These are phyloP conservation scores for Daldinia concentrica DNA, from an alignment of 495 filamentous ascomycete species.

Conservation along the genomic window DNA sequence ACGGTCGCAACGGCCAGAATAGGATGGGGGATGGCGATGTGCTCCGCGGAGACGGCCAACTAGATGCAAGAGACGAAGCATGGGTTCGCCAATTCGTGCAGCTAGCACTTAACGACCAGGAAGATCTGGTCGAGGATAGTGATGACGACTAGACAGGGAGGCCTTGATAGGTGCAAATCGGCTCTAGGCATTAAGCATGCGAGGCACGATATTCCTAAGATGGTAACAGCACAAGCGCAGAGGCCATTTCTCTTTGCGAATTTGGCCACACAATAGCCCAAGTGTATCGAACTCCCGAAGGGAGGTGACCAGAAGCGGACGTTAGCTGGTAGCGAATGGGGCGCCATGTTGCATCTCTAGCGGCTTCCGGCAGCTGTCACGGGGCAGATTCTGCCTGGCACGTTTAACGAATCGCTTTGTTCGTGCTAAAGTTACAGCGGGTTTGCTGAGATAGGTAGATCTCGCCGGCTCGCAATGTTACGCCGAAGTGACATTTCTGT, in stretches of 20 bases:
- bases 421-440: constrained; percentile 39
- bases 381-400: constrained; percentile 32
- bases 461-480: constrained; percentile 41
- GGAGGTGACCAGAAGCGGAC: constrained; percentile 38
- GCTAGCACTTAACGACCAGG: constrained; percentile 62
- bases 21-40: constrained; percentile 28
- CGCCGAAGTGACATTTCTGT: constrained; percentile 34
- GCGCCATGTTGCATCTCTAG: constrained; percentile 40
- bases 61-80: constrained; percentile 49
- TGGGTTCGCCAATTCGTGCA: constrained; percentile 65
- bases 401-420: constrained; percentile 34
- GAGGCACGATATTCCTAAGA: constrained; percentile 42
- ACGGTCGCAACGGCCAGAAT: constrained; percentile 38
- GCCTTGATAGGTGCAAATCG: constrained; percentile 36
- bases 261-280: constrained; percentile 33
- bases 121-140: constrained; percentile 56
- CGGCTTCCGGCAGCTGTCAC: constrained; percentile 48
- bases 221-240: constrained; percentile 31
- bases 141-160: constrained; percentile 46
- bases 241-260: constrained; percentile 18
- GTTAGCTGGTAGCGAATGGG: constrained; percentile 43
- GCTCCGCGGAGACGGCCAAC: constrained; percentile 38
- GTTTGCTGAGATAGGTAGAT: constrained; percentile 43
- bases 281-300: constrained; percentile 45
- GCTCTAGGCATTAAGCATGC: constrained; percentile 33